A percentile compares a stretch with the other conserved stretches of the same genome.
Conservation (phyloP, 2,329 filamentous ascomycete genomes). For the Helicocarpus griseus region DNA sequence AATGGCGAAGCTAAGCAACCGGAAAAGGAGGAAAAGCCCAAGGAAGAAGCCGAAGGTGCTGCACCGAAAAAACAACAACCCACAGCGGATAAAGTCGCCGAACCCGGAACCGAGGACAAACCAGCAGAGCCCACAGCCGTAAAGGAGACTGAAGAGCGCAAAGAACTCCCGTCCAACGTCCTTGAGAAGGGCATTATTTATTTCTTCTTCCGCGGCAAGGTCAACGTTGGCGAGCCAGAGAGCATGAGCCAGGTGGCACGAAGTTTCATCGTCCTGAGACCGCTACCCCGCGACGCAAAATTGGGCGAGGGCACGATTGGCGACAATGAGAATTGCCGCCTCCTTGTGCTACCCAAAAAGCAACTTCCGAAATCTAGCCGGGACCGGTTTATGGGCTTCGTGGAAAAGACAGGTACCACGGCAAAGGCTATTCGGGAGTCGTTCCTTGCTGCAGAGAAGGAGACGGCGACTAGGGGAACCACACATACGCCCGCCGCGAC, state of each 20-base stretch:
- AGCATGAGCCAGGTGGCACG: conserved; percentile 64
- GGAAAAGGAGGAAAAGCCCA: background rate
- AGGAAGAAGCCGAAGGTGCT: background rate
- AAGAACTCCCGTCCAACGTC: conserved; percentile 50
- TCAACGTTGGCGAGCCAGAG: conserved; percentile 54
- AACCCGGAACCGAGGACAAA: conserved; percentile 6
- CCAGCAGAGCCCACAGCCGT: conserved; percentile 28
- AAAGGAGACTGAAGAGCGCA: conserved; percentile 40
- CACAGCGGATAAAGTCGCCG: conserved; percentile 9
- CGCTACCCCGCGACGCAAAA: conserved; percentile 59
- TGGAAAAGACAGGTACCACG: conserved; percentile 60
- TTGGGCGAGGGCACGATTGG: conserved; percentile 51
- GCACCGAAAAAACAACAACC: background rate
- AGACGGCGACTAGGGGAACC: conserved; percentile 64
- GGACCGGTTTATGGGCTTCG: conserved; percentile 72
- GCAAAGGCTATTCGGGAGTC: conserved; percentile 62
- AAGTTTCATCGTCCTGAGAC: conserved; percentile 69
- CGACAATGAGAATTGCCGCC: conserved; percentile 53
- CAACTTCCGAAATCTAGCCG: conserved; percentile 57
- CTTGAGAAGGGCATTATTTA: conserved; percentile 85
- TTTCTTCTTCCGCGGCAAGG: conserved; percentile 76
- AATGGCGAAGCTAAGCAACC: background rate
- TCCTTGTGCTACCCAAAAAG: conserved; percentile 78
- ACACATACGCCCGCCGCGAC: conserved; percentile 60
- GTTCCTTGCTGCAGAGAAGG: conserved; percentile 62